Evolutionary conservation across 2,329 filamentous ascomycete genomes (phyloP), one percentile per base, ranked within the genome.

Genomic region (Verticillium longisporum): DNA sequence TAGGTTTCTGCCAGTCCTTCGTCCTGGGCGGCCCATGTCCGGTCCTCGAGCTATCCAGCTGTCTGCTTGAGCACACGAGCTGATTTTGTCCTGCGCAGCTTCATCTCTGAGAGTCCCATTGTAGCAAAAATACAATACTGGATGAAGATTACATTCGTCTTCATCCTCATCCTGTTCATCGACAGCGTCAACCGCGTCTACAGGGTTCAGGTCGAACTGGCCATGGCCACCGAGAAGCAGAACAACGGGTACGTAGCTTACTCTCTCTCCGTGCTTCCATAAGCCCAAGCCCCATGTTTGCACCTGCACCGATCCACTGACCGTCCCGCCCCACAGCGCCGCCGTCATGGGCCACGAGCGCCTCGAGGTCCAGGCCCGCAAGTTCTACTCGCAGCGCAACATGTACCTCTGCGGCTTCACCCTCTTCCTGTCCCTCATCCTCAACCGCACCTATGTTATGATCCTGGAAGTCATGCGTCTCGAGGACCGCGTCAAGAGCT

Each of bases 331-430:
- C 62, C 60, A 64, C 67, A 80, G 77, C 61, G 77, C 89, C 72
- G 85, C 88, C 58, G 87, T 93, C 63, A 87, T 97, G 70, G 94
- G 95, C 66, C 89, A 91, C 73, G 95, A 98, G 75, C 94, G 95
- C 66, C 92, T 96, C 85, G 95, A 99, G 80, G 94, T 98, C 59
- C 95, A 99, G 78, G 94, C 95, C 67, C 92, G 95, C 84, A 99
- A 99, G 80, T 99, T 99, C 84, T 99, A 99, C 85, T 97, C 93
- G 64, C 94, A 99, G 82, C 93, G 95, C 77, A 99, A 99, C 87
- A 99, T 99, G 95, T 99, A 99, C 81, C 92, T 99, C 64, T 98
- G 95, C 78, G 95, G 95, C 70, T 99, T 99, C 83, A 99, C 95
- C 5, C 89, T 99, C 66, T 98, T 99, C 87, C 89, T 99, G 64